These are phyloP conservation scores for Takashimella tepidaria DNA, from an alignment of 1,284 basidiomycete genomes.

Conservation along the genomic window DNA sequence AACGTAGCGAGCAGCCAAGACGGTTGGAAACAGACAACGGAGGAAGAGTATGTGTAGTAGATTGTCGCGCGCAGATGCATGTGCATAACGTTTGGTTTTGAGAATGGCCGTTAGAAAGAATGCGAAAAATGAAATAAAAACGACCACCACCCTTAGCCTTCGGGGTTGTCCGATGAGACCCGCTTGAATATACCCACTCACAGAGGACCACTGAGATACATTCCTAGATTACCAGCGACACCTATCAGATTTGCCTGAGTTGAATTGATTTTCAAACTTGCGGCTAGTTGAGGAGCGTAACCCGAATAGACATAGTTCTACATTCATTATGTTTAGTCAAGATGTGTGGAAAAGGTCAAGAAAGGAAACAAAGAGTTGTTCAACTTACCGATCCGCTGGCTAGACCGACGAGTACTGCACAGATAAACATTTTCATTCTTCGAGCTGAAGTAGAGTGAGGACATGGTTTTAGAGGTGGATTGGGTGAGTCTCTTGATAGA, in stretches of 20 bases:
- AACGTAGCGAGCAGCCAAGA: background rate
- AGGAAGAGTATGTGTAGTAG: too few relatives aligned
- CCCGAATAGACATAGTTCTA: too few relatives aligned
- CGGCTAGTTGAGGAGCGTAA: slow-evolving; percentile 71
- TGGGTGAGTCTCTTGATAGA: too few relatives aligned
- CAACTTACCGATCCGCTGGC: slow-evolving; percentile 9
- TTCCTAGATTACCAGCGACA: slow-evolving; percentile 43
- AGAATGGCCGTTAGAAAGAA: slow-evolving; percentile 60
- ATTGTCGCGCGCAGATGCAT: too few relatives aligned
- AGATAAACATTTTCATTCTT: too few relatives aligned
- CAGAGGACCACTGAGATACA: slow-evolving; percentile 38
- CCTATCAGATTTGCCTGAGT: slow-evolving; percentile 71
- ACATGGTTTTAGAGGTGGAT: too few relatives aligned
- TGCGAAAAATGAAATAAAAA: slow-evolving; percentile 57
- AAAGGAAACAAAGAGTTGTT: background rate
- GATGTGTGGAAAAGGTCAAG: background rate
- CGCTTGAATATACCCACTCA: slow-evolving; percentile 2
- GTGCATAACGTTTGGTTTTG: too few relatives aligned
- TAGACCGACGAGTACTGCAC: slow-evolving; percentile 14
- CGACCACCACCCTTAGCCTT: background rate
- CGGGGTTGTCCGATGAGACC: background rate
- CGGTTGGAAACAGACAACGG: slow-evolving; percentile 45
- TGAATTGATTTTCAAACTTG: slow-evolving; percentile 63
- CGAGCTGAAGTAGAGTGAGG: too few relatives aligned
- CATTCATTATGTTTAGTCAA: too few relatives aligned